These are phyloP conservation scores for Colletotrichum falcatum DNA, from an alignment of 2,329 filamentous ascomycete genomes.

Conservation along the genomic window DNA sequence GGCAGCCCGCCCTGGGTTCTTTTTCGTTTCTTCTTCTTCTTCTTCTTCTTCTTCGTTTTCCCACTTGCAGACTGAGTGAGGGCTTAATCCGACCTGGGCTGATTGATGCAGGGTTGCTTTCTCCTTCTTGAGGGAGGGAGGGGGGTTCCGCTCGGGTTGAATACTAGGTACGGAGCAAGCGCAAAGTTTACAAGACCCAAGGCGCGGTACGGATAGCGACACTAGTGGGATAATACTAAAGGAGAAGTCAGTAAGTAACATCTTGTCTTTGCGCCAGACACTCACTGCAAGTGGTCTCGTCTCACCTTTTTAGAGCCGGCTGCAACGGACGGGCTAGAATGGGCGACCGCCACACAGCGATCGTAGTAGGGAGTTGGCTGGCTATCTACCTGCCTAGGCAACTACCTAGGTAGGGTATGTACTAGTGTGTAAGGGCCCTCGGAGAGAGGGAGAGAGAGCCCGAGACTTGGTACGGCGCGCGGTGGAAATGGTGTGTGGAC, in stretches of 20 bases:
- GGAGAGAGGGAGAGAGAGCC: background rate
- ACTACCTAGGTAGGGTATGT: too few species aligned
- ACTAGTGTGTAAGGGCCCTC: background rate
- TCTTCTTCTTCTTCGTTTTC: constrained; percentile 26
- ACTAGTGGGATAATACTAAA: constrained; percentile 1
- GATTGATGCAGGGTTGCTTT: constrained; percentile 24
- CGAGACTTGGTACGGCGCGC: constrained; percentile 22
- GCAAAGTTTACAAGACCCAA: constrained; percentile 2
- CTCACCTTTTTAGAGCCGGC: constrained; percentile 39
- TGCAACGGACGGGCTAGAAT: constrained; percentile 39
- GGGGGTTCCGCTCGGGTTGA: constrained; percentile 14
- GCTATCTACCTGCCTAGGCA: too few species aligned
- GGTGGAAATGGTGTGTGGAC: constrained; percentile 10
- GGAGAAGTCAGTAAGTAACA: background rate
- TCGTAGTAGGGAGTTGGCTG: constrained; percentile 10
- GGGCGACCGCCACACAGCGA: constrained; percentile 20
- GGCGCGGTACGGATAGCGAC: background rate
- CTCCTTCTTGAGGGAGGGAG: background rate
- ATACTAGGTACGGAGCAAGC: constrained; percentile 1
- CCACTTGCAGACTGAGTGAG: constrained; percentile 10
- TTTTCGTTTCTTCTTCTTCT: constrained; percentile 29
- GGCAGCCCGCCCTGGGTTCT: constrained; percentile 23
- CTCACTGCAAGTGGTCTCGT: constrained; percentile 33
- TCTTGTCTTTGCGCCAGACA: background rate
- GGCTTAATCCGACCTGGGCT: constrained; percentile 17